Base-by-base conservation (phyloP, 805 yeast genomes). In the Teunomyces atbi region DNA sequence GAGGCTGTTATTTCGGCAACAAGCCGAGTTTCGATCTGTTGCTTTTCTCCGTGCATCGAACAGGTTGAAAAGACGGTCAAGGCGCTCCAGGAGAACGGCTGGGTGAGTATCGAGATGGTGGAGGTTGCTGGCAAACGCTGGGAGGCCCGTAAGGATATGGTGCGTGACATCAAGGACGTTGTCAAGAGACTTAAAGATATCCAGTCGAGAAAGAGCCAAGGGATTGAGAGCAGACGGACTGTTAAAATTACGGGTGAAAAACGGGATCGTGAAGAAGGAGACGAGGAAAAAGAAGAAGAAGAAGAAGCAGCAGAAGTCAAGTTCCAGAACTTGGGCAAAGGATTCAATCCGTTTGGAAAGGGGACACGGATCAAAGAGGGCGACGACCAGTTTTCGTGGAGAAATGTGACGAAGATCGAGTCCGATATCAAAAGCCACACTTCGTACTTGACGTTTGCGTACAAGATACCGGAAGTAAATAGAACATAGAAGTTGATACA, bases 41-140 rank as follows among this genome's bases (percentile, higher is more conserved):
- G 99, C 66, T 94, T 94, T 61, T 88, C 96, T 33, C 99, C 99
- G 7, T 94, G 99, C 66, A 87, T 94, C 41, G 99, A 94, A 67
- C 99, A 94, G 69, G 99, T 94, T 3, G 85, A 85, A 47, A 84
- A 87, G 61, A 88, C 98, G 0, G 82, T 92, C 10, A 84, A 80
- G 52, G 84, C 87, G 0, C 69, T 94, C 47, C 83, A 84, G 54
- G 77, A 72, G 28, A 63, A 83, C 36, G 96, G 96, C 1, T 94
- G 97, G 96, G 76, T 79, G 4, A 77, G 80, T 13, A 82, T 94
- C 18, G 96, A 94, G 65, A 87, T 89, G 91, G 95, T 92, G 3
- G 98, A 92, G 61, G 83, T 90, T 41, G 84, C 86, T 35, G 89
- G 91, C 6, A 81, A 78, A 55, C 79, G 87, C 54, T 92, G 89